A percentile compares a stretch with the other conserved stretches of the same genome.
Evolutionary conservation across 257 asterid species (phyloP).

Genomic region (Nyctanthes arbortristis): DNA sequence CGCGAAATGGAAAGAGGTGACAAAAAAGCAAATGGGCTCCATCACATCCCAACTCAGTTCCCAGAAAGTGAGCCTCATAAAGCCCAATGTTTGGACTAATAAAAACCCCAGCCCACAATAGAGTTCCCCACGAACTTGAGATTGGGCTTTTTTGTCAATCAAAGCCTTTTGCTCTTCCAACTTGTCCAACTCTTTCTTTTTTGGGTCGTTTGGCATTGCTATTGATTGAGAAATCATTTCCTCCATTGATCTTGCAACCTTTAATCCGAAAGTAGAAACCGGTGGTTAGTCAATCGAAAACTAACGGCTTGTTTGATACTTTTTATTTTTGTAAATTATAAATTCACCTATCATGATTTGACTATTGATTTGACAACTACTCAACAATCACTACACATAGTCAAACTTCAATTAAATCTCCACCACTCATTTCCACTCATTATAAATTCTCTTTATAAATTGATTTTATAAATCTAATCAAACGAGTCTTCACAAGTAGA

Average conservation of each 20-base stretch:
- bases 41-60: conserved; percentile 93
- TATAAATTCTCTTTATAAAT: too few relatives aligned
- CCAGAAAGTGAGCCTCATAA: conserved; percentile 92
- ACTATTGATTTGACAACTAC: too few relatives aligned
- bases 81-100: conserved; percentile 71
- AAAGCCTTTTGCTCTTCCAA: conserved; percentile 51
- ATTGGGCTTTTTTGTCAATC: conserved; percentile 64
- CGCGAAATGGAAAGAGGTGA: conserved; percentile 69
- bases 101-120: conserved; percentile 79
- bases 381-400: too few relatives aligned
- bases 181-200: conserved; percentile 53
- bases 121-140: conserved; percentile 58
- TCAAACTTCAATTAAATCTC: too few relatives aligned
- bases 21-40: conserved; percentile 98
- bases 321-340: too few relatives aligned
- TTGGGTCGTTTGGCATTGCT: conserved; percentile 71
- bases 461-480: too few relatives aligned
- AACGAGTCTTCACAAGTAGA: too few relatives aligned
- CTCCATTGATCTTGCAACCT: conserved; percentile 84
- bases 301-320: too few relatives aligned
- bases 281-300: background rate
- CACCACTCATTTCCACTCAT: too few relatives aligned
- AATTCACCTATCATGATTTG: too few relatives aligned
- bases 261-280: background rate
- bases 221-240: conserved; percentile 48